phyloP scores from a whole-genome alignment of 2,329 filamentous ascomycete genomes.

The Penicillium digitatum region DNA sequence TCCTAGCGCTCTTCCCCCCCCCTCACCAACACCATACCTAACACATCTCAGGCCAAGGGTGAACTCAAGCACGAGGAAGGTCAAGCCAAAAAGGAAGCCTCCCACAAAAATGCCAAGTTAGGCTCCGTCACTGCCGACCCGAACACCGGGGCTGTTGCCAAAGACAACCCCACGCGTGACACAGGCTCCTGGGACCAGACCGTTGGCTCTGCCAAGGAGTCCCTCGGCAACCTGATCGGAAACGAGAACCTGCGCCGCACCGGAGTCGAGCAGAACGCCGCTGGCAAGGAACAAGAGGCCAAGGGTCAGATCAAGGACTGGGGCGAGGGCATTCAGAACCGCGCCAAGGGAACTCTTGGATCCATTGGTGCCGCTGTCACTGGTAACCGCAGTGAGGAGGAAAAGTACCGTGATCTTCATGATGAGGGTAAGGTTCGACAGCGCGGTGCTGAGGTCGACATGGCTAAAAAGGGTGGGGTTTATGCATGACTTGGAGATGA shows the following conservation, averaged over 20 bases:
- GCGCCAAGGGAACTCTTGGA: slow-evolving; percentile 68
- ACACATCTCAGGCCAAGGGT: slow-evolving; percentile 59
- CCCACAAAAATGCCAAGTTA: slow-evolving; percentile 69
- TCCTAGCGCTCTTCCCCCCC: too few species aligned
- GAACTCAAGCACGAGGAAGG: slow-evolving; percentile 60
- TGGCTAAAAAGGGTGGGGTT: slow-evolving; percentile 56
- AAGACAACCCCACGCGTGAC: slow-evolving; percentile 68
- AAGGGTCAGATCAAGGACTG: slow-evolving; percentile 75
- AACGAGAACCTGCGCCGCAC: slow-evolving; percentile 69
- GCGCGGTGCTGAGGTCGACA: slow-evolving; percentile 75
- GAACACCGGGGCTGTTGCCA: slow-evolving; percentile 63
- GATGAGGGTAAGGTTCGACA: slow-evolving; percentile 80
- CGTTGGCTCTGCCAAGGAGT: slow-evolving; percentile 78
- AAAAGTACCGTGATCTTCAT: slow-evolving; percentile 64
- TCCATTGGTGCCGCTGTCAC: slow-evolving; percentile 67
- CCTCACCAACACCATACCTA: background rate
- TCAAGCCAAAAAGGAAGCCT: slow-evolving; percentile 64
- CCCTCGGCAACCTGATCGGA: slow-evolving; percentile 70
- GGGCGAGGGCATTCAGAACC: slow-evolving; percentile 61
- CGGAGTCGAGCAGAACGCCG: slow-evolving; percentile 72
- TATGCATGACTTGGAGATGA: slow-evolving; percentile 5
- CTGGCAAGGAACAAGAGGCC: slow-evolving; percentile 77
- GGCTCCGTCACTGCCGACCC: slow-evolving; percentile 65
- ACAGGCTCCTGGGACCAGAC: slow-evolving; percentile 83
- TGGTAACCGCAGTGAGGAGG: slow-evolving; percentile 64